Evolutionary conservation across 306 rosid species (phyloP), one percentile per base, ranked within the genome.

Genomic region (Trifolium fragiferum): DNA sequence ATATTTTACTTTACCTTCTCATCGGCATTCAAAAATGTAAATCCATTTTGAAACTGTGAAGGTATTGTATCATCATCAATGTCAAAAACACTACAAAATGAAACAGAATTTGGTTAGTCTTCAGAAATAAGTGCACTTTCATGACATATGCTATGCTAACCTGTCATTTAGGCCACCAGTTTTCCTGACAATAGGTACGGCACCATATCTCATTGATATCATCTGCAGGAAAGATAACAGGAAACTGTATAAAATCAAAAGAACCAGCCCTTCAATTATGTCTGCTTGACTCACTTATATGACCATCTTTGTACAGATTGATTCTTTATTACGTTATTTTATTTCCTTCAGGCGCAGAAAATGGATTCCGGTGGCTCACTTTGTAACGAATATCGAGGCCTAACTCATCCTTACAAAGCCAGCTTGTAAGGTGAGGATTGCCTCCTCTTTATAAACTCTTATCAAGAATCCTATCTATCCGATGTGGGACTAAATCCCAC

Each of bases 191-290:
- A 94, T 92, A 50, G 99, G 99, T 82, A 94, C 72, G 53, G 90
- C 79, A 78, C 99, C 97, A 54, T 90, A 94, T 86, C 93, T 90
- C 99, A 94, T 94, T 72, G 99, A 84, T 84, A 94, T 94, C 99
- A 92, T 91, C 97, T 94, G 86, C 78, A 51, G 35, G 68, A 77
- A 66, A 62, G n/a, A 66, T 9, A 20, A 38, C 21, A 59, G 47
- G 68, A 71, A 57, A 80, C 1, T 68, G 37, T 2, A 69, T 23
- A 37, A 55, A 35, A 54, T 19, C 61, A 35, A 60, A 15, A 71
- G 19, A 65, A 47, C 69, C 44, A 27, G 30, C 20, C 43, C 60
- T 58, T 35, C 30, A 47, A 14, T 43, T 20, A 10, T 51, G 37
- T 53, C 27, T 53, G 12, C 25, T 51, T 54, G 15, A 81, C 5